Evolutionary conservation across 2,329 filamentous ascomycete species (phyloP), one percentile per base, ranked within the genome.

Genomic region (Penicillium oxalicum): DNA sequence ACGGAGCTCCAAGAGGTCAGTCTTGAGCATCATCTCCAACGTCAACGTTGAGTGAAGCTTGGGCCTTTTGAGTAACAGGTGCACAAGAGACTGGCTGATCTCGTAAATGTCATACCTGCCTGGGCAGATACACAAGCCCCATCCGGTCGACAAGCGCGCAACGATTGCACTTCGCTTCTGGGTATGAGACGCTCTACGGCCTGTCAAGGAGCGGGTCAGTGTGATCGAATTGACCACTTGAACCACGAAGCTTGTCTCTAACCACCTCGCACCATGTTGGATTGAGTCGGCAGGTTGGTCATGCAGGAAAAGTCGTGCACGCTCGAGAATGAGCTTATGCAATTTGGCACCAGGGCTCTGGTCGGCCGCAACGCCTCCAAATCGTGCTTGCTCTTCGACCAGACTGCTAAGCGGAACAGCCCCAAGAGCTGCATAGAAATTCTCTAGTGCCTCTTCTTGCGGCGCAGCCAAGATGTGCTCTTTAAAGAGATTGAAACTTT

Each of bases 41-140:
- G 93, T 91, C 48, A 96, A 79, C 47, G 88, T 89, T 2, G 91
- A 90, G 63, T 94, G 87, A 61, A 95, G 87, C 55, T 88, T 91
- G 6, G 91, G 90, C 24, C 89, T 81, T 45, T 82, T 81, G 41
- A 98, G 76, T 34, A 98, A 76, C 45, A 95, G 73, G 60, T 86
- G 83, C 53, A 91, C 89, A 40, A 98, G 77, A 26, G 88, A 88
- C 59, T 91, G 87, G 49, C 89, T 93, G 56, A 98, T 84, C 70
- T 98, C 90, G 65, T 95, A 97, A 64, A 94, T 81, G 63, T 97
- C 90, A 28, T 82, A 86, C 50, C 81, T 80, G 1, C 76, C 79
- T 8, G 83, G 80, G 3, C 86, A 84, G 34, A 97, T 82, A 62
- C 86, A 94, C n/a, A 97, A 72, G 4, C 83, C 78, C 64, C 80